These are phyloP conservation scores for Backusella tuberculispora DNA, from an alignment of 192 early-diverging fungal genomes.

Conservation along the genomic window DNA sequence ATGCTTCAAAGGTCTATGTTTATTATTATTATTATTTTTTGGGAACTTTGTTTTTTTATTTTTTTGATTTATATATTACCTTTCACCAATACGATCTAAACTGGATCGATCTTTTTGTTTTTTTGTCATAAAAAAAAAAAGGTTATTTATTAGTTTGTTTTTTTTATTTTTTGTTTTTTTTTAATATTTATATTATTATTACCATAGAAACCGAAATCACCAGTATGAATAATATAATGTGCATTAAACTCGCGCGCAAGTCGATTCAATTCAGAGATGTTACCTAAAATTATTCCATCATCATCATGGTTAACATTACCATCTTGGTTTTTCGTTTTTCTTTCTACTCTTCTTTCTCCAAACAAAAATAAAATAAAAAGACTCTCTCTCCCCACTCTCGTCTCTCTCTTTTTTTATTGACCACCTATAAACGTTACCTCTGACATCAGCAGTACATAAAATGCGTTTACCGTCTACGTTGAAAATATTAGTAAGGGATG, in stretches of 20 bases:
- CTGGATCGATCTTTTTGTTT: constrained; percentile 45
- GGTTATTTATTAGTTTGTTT: neutral
- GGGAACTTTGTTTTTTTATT: neutral
- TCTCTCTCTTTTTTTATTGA: too few species aligned
- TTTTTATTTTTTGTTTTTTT: too few species aligned
- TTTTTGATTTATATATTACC: constrained; percentile 35
- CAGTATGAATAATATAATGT: constrained; percentile 58
- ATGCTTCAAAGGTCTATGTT: constrained; percentile 56
- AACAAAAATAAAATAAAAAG: neutral
- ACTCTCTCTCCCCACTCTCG: too few species aligned
- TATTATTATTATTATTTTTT: neutral
- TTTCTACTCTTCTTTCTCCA: neutral
- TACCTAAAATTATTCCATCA: constrained; percentile 38
- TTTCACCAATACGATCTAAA: constrained; percentile 55
- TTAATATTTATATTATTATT: neutral
- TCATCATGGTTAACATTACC: neutral
- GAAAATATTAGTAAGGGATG: neutral
- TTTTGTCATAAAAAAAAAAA: neutral
- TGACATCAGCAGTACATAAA: constrained; percentile 24
- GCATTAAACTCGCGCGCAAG: constrained; percentile 59
- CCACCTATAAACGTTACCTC: constrained; percentile 12
- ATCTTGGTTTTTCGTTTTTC: neutral
- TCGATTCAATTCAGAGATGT: constrained; percentile 60
- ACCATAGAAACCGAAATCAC: constrained; percentile 70
- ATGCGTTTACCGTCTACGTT: constrained; percentile 26